Percentiles rank a stretch among this genome's conserved stretches.
Conservation (phyloP, 1,139 yeast species). For the Suhomyces taliae region DNA sequence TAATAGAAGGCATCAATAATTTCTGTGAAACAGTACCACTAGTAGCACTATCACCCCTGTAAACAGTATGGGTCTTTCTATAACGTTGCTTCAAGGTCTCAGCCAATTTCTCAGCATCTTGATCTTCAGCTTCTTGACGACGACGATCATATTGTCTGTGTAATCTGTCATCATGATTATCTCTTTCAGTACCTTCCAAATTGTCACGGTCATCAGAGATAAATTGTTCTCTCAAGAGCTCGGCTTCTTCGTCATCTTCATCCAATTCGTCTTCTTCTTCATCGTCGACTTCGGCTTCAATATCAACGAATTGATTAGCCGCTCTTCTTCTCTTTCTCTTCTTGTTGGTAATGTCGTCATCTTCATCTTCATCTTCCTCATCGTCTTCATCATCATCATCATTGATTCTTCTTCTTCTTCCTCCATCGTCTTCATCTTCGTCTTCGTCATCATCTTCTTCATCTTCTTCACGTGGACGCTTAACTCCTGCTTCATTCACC, state of each 20-base stretch:
- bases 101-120: constrained; percentile 93
- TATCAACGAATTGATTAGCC: constrained; percentile 92
- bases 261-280: constrained; percentile 91
- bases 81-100: constrained; percentile 90
- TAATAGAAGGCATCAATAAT: constrained; percentile 88
- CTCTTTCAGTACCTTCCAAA: constrained; percentile 46
- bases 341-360: constrained; percentile 45
- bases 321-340: constrained; percentile 67
- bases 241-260: constrained; percentile 91
- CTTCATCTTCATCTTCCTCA: constrained; percentile 65
- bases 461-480: constrained; percentile 13
- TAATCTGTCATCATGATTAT: constrained; percentile 60
- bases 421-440: constrained; percentile 15
- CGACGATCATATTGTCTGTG: constrained; percentile 92
- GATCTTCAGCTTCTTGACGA: constrained; percentile 86
- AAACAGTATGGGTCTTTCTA: constrained; percentile 82
- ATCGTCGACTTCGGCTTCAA: constrained; percentile 98
- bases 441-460: constrained; percentile 11
- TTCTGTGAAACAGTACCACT: constrained; percentile 87
- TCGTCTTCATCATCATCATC: constrained; percentile 28
- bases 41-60: constrained; percentile 79
- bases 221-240: constrained; percentile 78
- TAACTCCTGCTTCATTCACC: not conserved
- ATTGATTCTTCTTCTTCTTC: constrained; percentile 8
- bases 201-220: constrained; percentile 72